Evolutionary conservation across 345 rosid genomes (phyloP).

Genomic region (Raphanus raphanistrum): DNA sequence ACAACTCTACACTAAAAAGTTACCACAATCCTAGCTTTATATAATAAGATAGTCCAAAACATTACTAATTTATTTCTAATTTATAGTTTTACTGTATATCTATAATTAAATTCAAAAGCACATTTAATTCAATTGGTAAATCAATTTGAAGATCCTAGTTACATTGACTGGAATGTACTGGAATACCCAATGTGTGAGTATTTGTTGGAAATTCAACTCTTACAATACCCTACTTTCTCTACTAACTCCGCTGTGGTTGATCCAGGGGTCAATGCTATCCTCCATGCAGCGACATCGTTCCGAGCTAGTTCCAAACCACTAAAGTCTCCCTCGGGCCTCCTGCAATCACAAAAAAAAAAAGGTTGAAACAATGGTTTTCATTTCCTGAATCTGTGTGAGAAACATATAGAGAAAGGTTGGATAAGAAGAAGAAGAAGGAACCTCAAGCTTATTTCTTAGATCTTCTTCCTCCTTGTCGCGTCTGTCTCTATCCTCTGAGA

Average conservation of each 20-base stretch:
- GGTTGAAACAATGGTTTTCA: neutral
- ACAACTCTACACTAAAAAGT: no score
- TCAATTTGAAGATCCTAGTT: neutral
- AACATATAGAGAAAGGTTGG: neutral
- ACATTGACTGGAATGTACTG: neutral
- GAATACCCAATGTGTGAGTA: neutral
- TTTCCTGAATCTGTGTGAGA: slow-evolving; percentile 4
- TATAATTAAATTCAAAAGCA: neutral
- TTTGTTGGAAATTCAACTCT: neutral
- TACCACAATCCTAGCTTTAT: no score
- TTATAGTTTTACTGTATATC: neutral
- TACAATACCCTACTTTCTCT: neutral
- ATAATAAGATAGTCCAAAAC: no score
- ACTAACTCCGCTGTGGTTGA: neutral
- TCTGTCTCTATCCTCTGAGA: slow-evolving; percentile 73
- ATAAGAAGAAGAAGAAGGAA: slow-evolving; percentile 28
- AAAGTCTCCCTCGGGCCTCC: slow-evolving; percentile 24
- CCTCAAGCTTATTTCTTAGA: slow-evolving; percentile 65
- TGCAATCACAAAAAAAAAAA: slow-evolving; percentile 17
- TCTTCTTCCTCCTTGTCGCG: slow-evolving; percentile 64
- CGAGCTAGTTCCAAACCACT: neutral
- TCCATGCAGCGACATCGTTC: neutral
- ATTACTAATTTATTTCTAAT: no score
- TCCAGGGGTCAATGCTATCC: slow-evolving; percentile 5
- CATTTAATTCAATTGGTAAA: neutral